phyloP scores from a whole-genome alignment of 768 basidiomycete genomes.

The Thelephora ganbajun region DNA sequence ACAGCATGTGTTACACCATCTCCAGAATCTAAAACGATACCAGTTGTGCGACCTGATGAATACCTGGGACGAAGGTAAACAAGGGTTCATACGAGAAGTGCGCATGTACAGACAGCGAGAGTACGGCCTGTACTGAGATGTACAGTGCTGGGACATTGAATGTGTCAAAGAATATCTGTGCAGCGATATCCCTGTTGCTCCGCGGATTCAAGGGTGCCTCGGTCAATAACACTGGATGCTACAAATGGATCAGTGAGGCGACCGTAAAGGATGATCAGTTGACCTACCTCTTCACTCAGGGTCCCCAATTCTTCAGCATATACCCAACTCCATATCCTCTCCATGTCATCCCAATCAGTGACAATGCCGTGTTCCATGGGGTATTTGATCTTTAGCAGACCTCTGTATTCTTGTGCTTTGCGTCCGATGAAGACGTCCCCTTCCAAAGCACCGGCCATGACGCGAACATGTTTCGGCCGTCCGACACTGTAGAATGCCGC shows the following conservation, averaged over 20 bases:
- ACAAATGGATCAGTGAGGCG: slow-evolving; percentile 5
- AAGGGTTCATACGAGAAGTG: neutral
- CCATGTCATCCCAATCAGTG: slow-evolving; percentile 99
- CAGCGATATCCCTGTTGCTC: slow-evolving; percentile 89
- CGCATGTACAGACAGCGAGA: slow-evolving; percentile 62
- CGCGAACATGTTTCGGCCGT: slow-evolving; percentile 91
- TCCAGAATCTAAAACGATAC: slow-evolving; percentile 97
- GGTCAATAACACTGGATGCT: slow-evolving; percentile 96
- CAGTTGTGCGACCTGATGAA: slow-evolving; percentile 94
- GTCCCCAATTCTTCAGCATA: slow-evolving; percentile 94
- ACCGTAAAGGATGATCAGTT: slow-evolving; percentile 6
- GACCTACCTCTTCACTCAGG: slow-evolving; percentile 83
- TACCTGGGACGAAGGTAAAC: slow-evolving; percentile 42
- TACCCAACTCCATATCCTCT: slow-evolving; percentile 97
- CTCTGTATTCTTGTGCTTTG: slow-evolving; percentile 90
- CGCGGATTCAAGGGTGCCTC: slow-evolving; percentile 97
- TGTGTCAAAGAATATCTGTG: slow-evolving; percentile 98
- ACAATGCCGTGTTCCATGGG: slow-evolving; percentile 99
- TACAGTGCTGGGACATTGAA: slow-evolving; percentile 98
- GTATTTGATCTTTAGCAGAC: slow-evolving; percentile 94
- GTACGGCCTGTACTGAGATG: slow-evolving; percentile 92
- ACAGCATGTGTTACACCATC: slow-evolving; percentile 99
- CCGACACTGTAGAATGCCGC: slow-evolving; percentile 51
- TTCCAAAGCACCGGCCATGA: slow-evolving; percentile 95
- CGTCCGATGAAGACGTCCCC: slow-evolving; percentile 94